Evolutionary conservation across 495 filamentous ascomycete genomes (phyloP).

Genomic region (Trichoderma virens): DNA sequence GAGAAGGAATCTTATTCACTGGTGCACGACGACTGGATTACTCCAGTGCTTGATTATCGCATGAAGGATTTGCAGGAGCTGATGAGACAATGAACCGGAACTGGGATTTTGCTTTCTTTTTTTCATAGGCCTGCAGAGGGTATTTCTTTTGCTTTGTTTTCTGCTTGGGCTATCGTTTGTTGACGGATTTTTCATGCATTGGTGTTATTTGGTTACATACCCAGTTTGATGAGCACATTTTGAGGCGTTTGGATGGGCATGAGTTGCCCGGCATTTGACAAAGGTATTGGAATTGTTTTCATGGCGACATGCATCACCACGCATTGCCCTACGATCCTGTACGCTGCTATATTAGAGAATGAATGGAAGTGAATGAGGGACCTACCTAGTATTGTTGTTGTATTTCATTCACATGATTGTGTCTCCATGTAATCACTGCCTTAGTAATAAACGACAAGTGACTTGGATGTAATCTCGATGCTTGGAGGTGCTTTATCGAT

Average conservation of each 20-base stretch:
- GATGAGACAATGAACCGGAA: slow-evolving; percentile 20
- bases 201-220: background rate
- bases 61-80: slow-evolving; percentile 48
- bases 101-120: background rate
- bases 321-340: too few species aligned
- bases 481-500: slow-evolving; percentile 9
- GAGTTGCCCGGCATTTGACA: too few species aligned
- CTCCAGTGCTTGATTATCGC: slow-evolving; percentile 47
- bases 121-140: background rate
- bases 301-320: background rate
- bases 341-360: background rate
- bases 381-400: background rate
- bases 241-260: slow-evolving; percentile 1
- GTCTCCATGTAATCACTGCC: too few species aligned
- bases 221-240: background rate
- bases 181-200: background rate
- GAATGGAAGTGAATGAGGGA: background rate
- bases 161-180: too few species aligned
- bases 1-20: slow-evolving; percentile 47
- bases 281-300: background rate
- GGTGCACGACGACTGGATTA: slow-evolving; percentile 50
- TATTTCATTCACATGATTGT: too few species aligned
- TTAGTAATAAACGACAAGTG: too few species aligned
- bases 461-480: too few species aligned
- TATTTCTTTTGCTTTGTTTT: background rate